Conservation (phyloP, 2,329 filamentous ascomycete genomes). For the Aspergillus latus region DNA sequence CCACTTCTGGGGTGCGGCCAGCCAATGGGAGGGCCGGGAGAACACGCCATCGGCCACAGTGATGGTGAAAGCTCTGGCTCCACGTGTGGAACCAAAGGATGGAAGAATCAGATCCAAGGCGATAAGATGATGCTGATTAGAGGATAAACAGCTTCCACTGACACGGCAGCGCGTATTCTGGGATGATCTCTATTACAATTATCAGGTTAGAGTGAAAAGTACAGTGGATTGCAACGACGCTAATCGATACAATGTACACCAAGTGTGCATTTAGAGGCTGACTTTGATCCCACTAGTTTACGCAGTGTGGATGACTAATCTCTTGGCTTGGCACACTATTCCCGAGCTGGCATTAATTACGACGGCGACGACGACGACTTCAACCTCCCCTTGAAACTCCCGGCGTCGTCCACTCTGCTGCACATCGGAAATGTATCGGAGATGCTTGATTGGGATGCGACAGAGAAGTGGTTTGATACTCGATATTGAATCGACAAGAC, state of each 20-base stretch:
- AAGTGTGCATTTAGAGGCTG: no score
- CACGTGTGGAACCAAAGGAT: conserved; percentile 17
- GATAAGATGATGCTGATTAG: no score
- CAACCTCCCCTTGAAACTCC: background rate
- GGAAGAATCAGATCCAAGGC: no score
- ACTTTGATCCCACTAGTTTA: no score
- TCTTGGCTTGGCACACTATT: background rate
- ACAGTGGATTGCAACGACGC: no score
- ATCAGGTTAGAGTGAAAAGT: no score
- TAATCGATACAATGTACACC: no score
- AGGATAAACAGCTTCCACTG: no score
- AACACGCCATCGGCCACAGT: conserved; percentile 35
- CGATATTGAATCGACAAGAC: background rate
- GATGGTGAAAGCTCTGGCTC: conserved; percentile 33
- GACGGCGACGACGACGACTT: background rate
- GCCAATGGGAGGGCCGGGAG: conserved; percentile 27
- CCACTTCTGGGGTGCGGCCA: no score
- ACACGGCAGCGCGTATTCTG: no score
- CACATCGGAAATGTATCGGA: background rate
- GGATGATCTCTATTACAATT: no score
- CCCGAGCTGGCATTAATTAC: background rate
- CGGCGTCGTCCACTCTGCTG: background rate
- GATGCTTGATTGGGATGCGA: background rate
- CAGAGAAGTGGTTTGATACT: background rate
- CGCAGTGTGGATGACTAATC: background rate